Evolutionary conservation across 306 rosid species (phyloP), one percentile per base, ranked within the genome.

Genomic region (Morella rubra): DNA sequence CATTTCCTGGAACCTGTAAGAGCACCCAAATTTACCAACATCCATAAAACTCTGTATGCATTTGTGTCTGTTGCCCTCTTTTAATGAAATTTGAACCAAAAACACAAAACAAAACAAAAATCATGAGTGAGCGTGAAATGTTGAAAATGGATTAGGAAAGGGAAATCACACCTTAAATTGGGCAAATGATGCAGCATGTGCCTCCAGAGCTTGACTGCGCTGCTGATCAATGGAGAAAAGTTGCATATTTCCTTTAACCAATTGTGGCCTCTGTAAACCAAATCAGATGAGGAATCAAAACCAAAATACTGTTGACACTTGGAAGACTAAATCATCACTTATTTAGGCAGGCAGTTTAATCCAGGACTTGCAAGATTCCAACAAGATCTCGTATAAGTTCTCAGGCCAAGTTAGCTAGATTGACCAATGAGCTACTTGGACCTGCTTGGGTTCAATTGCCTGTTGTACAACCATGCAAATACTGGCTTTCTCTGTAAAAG

Each of bases 121-220:
- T 32, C 37, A 32, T 32, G 37, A 4, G 42, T 24, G 10, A 5
- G 19, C 6, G 18, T 18, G 71, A 20, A 41, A 68, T 56, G 60
- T 52, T 27, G 69, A 77, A 77, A 56, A 16, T 46, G 60, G 16
- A 69, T 40, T 60, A 54, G 42, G 42, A 76, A 61, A 20, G 14
- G 64, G 44, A 71, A 64, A 72, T 61, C 92, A 11, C 72, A 90
- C 99, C 85, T 92, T 95, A 72, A 90, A 87, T 83, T 92, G 97
- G 65, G 98, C 97, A 88, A 95, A 95, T 73, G 99, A 79, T 37
- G 99, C 99, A 45, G 99, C 98, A 68, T 95, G 99, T 9, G 99
- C 97, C 89, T 95, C 99, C 78, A 95, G 93, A 74, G 99, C 99
- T 86, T 95, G 99, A 86, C 99, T 95, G 55, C 98, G 91, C 87